Evolutionary conservation across 257 asterid species (phyloP), one percentile per base, ranked within the genome.

Genomic region (Anisodus tanguticus): DNA sequence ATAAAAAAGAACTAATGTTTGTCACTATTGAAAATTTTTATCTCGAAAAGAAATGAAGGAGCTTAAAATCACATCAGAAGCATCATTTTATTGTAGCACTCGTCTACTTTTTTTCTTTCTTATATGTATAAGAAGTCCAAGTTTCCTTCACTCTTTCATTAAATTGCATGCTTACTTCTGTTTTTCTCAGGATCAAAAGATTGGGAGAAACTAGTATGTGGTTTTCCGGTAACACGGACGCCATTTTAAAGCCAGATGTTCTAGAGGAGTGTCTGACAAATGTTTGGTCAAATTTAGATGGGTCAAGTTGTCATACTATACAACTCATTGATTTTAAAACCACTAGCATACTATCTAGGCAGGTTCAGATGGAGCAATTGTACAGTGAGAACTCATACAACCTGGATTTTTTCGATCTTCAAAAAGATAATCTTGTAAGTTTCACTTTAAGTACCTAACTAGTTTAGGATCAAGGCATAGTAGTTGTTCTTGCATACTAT

Each of bases 301-400:
- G 80, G 80, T n/a, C 51, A 57, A 45, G 39, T 72, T 72, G n/a
- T 72, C 77, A 69, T 15, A 45, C 19, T 47, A 71, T 45, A 45
- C 80, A 72, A 72, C 13, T 72, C 59, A 54, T 54, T 54, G 15
- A 54, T 54, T 54, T 15, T 54, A 54, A 54, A 54, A 54, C 17
- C 59, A 54, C 59, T 54, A 9, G 59, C 16, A 12, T 12, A 54
- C 16, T 54, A 54, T 54, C 59, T 54, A 12, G 59, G 4, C 59
- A 54, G 17, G 15, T 3, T 16, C 59, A 54, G 59, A 54, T 54
- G 17, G 59, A 54, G 59, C 4, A 54, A 54, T 54, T 45, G 59
- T 4, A 47, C 41, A 72, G 41, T 19, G 59, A 72, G 11, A 15
- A 47, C 19, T 72, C 41, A 19, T 47, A 72, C 15, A 10, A 3